These are phyloP conservation scores for Ensete ventricosum DNA, from an alignment of 176 grass and related monocot species.

Conservation along the genomic window DNA sequence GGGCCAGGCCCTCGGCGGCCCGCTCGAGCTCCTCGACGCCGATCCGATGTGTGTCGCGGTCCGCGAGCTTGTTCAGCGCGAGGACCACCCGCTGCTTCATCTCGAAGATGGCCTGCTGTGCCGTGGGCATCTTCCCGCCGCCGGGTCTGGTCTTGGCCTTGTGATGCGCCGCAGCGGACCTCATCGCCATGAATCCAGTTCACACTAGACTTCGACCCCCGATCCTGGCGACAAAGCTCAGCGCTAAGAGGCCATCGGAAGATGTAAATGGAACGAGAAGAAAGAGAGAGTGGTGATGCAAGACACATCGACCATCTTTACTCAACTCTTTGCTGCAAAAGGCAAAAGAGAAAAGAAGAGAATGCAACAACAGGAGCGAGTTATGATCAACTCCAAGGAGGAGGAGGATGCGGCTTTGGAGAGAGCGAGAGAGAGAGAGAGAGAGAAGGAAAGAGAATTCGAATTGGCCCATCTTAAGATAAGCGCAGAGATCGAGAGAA, in stretches of 20 bases:
- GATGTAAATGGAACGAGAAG: background rate
- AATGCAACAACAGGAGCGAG: background rate
- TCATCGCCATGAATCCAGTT: slow-evolving; percentile 33
- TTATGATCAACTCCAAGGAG: background rate
- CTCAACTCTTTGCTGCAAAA: background rate
- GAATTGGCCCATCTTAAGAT: slow-evolving; percentile 6
- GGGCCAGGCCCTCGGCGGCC: slow-evolving; percentile 31
- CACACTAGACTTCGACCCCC: background rate
- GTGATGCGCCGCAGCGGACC: slow-evolving; percentile 32
- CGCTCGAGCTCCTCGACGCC: slow-evolving; percentile 59
- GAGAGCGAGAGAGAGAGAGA: background rate
- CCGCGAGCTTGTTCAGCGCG: slow-evolving; percentile 78
- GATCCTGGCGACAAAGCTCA: background rate
- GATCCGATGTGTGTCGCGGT: slow-evolving; percentile 84
- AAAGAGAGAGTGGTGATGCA: too few species aligned
- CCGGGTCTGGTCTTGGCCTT: slow-evolving; percentile 40
- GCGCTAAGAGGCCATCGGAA: too few species aligned
- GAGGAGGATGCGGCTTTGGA: background rate
- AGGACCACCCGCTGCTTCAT: slow-evolving; percentile 70
- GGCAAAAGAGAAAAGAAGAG: background rate
- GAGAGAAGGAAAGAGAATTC: background rate
- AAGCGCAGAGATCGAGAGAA: background rate
- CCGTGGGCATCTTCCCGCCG: background rate
- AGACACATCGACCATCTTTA: background rate
- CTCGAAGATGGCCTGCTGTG: slow-evolving; percentile 42